Evolutionary conservation across 2,329 filamentous ascomycete genomes (phyloP).

Genomic region (Aspergillus flavus): DNA sequence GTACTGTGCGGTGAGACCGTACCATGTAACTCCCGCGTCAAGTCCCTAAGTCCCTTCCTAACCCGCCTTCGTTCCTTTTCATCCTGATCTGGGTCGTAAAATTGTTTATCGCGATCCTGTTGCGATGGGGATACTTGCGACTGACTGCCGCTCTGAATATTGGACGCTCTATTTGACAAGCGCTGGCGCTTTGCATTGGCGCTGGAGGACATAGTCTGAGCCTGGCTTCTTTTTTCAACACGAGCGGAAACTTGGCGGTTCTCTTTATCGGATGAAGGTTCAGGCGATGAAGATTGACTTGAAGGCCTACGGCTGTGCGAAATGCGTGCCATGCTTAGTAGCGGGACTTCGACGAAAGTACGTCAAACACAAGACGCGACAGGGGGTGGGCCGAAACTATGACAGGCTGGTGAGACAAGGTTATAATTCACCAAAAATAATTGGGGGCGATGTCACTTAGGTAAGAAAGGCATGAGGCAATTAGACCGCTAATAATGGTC

Average conservation of each 20-base stretch:
- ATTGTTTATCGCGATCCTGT: constrained; percentile 47
- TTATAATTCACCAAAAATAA: neutral
- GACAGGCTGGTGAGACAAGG: constrained; percentile 6
- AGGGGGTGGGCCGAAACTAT: constrained; percentile 5
- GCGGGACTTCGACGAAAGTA: constrained; percentile 14
- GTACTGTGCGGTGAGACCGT: constrained; percentile 16
- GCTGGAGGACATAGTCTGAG: constrained; percentile 40
- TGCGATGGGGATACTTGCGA: constrained; percentile 32
- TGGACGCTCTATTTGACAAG: constrained; percentile 39
- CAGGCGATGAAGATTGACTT: constrained; percentile 35
- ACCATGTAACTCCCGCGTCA: constrained; percentile 66
- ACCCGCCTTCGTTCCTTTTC: constrained; percentile 71
- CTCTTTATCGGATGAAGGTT: constrained; percentile 54
- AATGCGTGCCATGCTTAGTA: constrained; percentile 33
- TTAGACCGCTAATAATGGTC: neutral
- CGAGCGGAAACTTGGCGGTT: constrained; percentile 37
- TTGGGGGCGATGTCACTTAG: neutral
- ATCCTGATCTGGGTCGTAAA: constrained; percentile 83
- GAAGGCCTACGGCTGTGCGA: constrained; percentile 18
- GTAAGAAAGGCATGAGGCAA: neutral
- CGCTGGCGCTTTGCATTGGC: constrained; percentile 47
- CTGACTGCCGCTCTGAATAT: constrained; percentile 26
- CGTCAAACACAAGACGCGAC: constrained; percentile 12
- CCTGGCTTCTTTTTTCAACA: constrained; percentile 48
- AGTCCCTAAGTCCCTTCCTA: constrained; percentile 68